Evolutionary conservation across 345 rosid genomes (phyloP).

Genomic region (Bretschneidera sinensis): DNA sequence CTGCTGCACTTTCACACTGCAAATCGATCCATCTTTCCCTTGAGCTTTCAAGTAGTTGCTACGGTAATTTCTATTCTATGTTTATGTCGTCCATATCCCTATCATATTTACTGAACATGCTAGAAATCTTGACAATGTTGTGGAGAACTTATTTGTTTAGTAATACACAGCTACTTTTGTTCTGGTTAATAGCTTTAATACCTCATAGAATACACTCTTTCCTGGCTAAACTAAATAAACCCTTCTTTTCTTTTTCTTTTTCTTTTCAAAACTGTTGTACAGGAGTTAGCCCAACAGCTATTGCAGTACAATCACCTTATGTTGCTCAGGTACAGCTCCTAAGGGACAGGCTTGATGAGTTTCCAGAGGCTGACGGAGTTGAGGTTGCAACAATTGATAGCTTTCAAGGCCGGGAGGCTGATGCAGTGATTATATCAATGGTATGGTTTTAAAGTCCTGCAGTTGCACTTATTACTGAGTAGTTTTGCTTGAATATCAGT

Average conservation of each 20-base stretch:
- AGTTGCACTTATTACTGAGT: background rate
- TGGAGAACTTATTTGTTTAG: background rate
- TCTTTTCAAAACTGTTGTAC: constrained; percentile 19
- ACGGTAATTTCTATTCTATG: too few relatives aligned
- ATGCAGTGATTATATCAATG: constrained; percentile 96
- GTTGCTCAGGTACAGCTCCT: constrained; percentile 95
- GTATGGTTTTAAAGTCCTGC: constrained; percentile 28
- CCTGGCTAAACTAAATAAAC: background rate
- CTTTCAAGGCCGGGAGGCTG: constrained; percentile 97
- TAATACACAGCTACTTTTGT: background rate
- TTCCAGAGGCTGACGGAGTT: constrained; percentile 72
- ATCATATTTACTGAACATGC: too few relatives aligned
- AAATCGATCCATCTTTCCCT: too few relatives aligned
- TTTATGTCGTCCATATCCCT: background rate
- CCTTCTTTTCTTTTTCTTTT: background rate
- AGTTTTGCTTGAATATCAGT: background rate
- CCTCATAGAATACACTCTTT: too few relatives aligned
- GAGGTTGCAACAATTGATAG: constrained; percentile 96
- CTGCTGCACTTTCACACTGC: background rate
- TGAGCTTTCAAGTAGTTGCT: background rate
- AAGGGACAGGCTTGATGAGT: constrained; percentile 80
- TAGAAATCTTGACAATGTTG: too few relatives aligned
- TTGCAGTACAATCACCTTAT: constrained; percentile 93
- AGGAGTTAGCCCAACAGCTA: constrained; percentile 80
- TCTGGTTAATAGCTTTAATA: background rate